These are phyloP conservation scores for Phytopythium kandeliae DNA, from an alignment of 352 stramenopile species.

Conservation along the genomic window DNA sequence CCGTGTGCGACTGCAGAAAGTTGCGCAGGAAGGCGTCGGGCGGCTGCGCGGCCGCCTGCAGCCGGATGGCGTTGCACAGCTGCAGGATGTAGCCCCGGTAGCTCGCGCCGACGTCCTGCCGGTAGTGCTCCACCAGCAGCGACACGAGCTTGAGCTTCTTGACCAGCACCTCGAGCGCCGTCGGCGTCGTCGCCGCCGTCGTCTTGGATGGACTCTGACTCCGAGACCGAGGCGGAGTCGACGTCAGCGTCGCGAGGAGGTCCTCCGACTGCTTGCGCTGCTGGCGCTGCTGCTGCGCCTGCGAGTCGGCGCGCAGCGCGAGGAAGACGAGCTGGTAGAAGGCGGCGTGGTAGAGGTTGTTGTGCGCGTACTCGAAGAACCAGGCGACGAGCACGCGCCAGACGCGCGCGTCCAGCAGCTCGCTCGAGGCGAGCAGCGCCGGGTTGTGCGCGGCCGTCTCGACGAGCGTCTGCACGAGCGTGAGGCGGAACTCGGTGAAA, in stretches of 20 bases:
- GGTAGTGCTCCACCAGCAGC: slow-evolving; percentile 78
- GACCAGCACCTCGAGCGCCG: slow-evolving; percentile 70
- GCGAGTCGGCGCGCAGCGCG: slow-evolving; percentile 80
- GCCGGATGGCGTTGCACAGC: slow-evolving; percentile 84
- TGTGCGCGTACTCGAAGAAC: slow-evolving; percentile 92
- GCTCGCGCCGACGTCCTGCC: slow-evolving; percentile 45
- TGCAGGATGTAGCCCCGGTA: slow-evolving; percentile 88
- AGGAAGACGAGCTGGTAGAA: slow-evolving; percentile 91
- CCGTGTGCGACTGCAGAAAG: slow-evolving; percentile 87
- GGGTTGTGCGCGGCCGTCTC: slow-evolving; percentile 82
- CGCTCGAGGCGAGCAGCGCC: slow-evolving; percentile 31
- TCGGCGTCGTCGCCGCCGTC: no score
- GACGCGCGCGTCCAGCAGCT: slow-evolving; percentile 75
- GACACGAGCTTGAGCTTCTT: slow-evolving; percentile 88
- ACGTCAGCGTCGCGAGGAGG: no score
- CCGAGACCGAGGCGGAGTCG: no score
- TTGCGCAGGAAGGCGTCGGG: slow-evolving; percentile 86
- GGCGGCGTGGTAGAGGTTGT: slow-evolving; percentile 86
- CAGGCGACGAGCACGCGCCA: slow-evolving; percentile 84
- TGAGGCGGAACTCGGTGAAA: slow-evolving; percentile 87
- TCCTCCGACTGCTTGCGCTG: slow-evolving; percentile 2
- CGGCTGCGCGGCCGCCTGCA: slow-evolving; percentile 84
- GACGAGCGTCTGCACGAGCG: slow-evolving; percentile 80
- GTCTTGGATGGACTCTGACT: no score
- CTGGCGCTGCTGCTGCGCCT: slow-evolving; percentile 15